Conservation (phyloP, 352 stramenopile species). For the Saprolegnia diclina region DNA sequence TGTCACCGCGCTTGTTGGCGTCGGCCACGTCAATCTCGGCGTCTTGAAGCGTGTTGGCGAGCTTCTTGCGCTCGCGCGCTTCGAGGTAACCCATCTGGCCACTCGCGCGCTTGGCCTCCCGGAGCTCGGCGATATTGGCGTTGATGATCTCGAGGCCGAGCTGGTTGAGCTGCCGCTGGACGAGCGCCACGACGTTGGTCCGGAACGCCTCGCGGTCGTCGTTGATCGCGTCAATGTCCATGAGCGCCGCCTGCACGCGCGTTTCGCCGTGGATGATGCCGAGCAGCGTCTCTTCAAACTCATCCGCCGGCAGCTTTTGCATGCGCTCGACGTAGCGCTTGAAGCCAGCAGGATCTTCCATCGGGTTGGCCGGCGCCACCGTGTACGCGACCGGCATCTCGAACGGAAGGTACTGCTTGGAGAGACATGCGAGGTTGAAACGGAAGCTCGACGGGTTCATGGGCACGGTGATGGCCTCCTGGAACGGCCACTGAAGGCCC, state of each 20-base stretch:
- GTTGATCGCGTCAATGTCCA: background rate
- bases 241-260: background rate
- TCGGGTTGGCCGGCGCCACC: background rate
- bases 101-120: background rate
- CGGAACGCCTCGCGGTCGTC: background rate
- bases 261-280: background rate
- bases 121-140: background rate
- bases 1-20: background rate
- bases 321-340: background rate
- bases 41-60: background rate
- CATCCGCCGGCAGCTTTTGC: background rate
- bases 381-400: background rate
- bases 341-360: background rate
- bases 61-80: background rate
- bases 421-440: background rate
- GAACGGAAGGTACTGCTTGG: background rate
- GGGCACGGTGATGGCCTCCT: background rate
- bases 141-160: conserved; percentile 1
- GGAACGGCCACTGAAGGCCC: background rate
- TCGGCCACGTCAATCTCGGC: background rate
- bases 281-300: background rate
- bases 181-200: background rate
- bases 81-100: background rate
- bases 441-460: background rate
- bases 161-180: background rate